These are phyloP conservation scores for Fraxinus paxiana DNA, from an alignment of 305 asterid genomes.

Conservation along the genomic window DNA sequence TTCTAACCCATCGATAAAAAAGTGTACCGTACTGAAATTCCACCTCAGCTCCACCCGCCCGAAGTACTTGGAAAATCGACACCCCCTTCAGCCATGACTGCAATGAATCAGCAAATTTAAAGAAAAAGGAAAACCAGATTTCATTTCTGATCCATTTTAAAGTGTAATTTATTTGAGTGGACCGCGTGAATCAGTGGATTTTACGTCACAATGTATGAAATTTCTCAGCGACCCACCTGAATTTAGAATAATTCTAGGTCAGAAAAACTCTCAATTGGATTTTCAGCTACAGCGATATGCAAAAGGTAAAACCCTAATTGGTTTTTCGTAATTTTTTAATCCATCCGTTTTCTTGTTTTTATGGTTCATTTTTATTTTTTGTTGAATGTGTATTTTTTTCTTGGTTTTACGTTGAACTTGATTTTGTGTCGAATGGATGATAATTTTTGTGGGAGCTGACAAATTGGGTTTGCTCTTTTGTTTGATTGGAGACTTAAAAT, in stretches of 20 bases:
- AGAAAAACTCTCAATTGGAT: conserved; percentile 5
- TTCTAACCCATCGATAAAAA: background rate
- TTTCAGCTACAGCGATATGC: conserved; percentile 31
- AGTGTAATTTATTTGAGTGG: background rate
- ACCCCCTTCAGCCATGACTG: conserved; percentile 21
- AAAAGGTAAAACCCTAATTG: conserved; percentile 41
- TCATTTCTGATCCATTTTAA: conserved; percentile 20
- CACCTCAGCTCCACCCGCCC: conserved; percentile 37
- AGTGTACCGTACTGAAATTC: conserved; percentile 33
- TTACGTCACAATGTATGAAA: conserved; percentile 25
- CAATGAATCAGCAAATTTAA: conserved; percentile 4
- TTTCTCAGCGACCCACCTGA: conserved; percentile 12
- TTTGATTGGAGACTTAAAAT: conserved; percentile 13
- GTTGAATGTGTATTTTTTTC: background rate
- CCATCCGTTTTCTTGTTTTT: background rate
- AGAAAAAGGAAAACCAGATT: background rate
- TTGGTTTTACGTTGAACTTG: background rate
- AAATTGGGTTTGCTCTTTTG: background rate
- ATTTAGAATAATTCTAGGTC: conserved; percentile 24
- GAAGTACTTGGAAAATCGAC: conserved; percentile 21
- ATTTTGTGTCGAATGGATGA: background rate
- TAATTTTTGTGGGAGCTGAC: background rate
- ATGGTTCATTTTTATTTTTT: background rate
- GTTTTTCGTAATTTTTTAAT: background rate
- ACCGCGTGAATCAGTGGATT: conserved; percentile 18